Evolutionary conservation across 441 rosid species (phyloP), one percentile per base, ranked within the genome.

Genomic region (Erodium chrysanthum): DNA sequence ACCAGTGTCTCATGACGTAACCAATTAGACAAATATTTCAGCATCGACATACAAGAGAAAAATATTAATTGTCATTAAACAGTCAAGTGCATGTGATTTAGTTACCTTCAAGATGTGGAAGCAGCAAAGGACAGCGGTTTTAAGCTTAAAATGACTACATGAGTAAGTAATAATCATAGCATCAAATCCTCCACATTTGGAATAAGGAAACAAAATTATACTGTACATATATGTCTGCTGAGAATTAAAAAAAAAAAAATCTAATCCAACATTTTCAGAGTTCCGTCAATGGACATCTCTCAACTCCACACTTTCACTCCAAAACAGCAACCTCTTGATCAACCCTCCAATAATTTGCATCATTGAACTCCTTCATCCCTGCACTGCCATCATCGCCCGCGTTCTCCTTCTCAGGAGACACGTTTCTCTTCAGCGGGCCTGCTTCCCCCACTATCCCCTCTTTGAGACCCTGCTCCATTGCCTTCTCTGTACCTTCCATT

Each of bases 401-500:
- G n/a, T 44, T 84, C 68, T 85, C 92, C 75, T 82, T 84, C 67
- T 83, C 88, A 0, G 81, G 63, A 44, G 69, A 69, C 77, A 5
- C 7, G 59, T 67, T 83, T 74, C 90, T 82, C 77, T 85, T 94
- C 73, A 94, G 65, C 0, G 96, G 91, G 65, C 92, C 96, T 3
- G 99, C 97, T 79, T 91, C 99, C 27, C 95, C 97, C 4, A 94
- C 97, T 29, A 91, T 94, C 33, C 96, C 99, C 77, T 94, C 92
- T 75, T 89, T 91, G 17, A 85, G 81, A 61, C 97, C 97, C 70
- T 88, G 94, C 7, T 91, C 96, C 96, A 91, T 94, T 52, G 96
- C 96, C 81, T 88, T 89, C 81, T 88, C 96, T 0, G 92, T 88
- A 22, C 97, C 97, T 83, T 88, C 91, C 71, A 85, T 64, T 74